Conservation (phyloP, 176 grass and related monocot genomes). For the Aegilops bicornis region DNA sequence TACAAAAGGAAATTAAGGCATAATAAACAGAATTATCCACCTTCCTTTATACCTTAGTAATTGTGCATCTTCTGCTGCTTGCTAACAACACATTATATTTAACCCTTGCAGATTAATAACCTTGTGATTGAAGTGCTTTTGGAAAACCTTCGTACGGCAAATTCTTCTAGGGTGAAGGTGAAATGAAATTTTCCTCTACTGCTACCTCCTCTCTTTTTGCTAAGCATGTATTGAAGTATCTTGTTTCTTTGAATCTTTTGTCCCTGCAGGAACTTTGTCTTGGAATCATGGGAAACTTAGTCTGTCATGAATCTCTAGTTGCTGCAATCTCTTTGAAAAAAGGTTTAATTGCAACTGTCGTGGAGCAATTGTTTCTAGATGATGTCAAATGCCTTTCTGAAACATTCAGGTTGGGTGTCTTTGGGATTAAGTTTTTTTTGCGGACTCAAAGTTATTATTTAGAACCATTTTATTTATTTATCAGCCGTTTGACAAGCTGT, state of each 20-base stretch:
- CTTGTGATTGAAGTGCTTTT: conserved; percentile 88
- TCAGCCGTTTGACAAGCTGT: neutral
- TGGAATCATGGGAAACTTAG: conserved; percentile 92
- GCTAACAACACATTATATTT: conserved; percentile 16
- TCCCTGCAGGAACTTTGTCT: conserved; percentile 83
- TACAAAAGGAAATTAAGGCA: neutral
- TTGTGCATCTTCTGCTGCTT: conserved; percentile 30
- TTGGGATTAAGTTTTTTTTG: conserved; percentile 4
- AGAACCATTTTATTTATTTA: neutral
- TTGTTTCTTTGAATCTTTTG: conserved; percentile 29
- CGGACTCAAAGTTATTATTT: neutral
- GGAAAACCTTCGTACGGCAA: conserved; percentile 55
- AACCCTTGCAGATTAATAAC: conserved; percentile 72
- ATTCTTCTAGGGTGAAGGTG: conserved; percentile 76
- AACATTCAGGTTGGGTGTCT: conserved; percentile 69
- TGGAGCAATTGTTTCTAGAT: conserved; percentile 77
- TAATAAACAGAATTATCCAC: neutral
- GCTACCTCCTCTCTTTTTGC: neutral
- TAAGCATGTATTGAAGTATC: neutral
- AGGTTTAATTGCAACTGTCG: conserved; percentile 67
- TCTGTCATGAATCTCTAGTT: conserved; percentile 72
- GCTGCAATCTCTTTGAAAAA: conserved; percentile 56
- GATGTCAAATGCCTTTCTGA: conserved; percentile 75
- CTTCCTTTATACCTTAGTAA: neutral
- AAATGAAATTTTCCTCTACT: conserved; percentile 10